phyloP scores from a whole-genome alignment of 371 early-diverging fungal species.

The Mucor irregularis region DNA sequence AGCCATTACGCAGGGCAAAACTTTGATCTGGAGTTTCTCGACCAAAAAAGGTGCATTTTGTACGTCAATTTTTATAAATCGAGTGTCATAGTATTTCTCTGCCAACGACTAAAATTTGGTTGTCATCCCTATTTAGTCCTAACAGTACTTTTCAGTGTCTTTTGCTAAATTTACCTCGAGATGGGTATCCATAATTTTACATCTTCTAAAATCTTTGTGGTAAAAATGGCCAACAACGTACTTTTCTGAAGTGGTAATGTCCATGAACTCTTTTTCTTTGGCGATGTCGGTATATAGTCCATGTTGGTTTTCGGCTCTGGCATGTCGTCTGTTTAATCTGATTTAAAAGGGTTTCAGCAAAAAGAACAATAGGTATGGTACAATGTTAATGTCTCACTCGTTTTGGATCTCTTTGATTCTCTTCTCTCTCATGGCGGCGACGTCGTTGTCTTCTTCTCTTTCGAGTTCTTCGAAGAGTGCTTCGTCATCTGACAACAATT shows the following conservation, averaged over 20 bases:
- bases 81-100: constrained; percentile 77
- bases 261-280: constrained; percentile 87
- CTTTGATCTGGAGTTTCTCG: constrained; percentile 81
- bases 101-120: constrained; percentile 53
- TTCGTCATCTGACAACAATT: constrained; percentile 54
- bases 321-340: constrained; percentile 61
- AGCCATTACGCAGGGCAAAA: constrained; percentile 89
- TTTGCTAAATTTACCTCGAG: constrained; percentile 54
- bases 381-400: constrained; percentile 44
- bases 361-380: background rate
- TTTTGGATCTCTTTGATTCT: constrained; percentile 63
- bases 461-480: constrained; percentile 70
- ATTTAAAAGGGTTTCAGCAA: too few species aligned
- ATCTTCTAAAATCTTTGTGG: constrained; percentile 90
- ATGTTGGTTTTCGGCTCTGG: constrained; percentile 67
- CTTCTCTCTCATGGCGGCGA: constrained; percentile 56
- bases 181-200: constrained; percentile 93
- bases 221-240: constrained; percentile 87
- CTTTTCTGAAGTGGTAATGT: constrained; percentile 76
- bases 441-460: constrained; percentile 57
- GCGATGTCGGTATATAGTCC: constrained; percentile 82
- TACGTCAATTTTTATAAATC: constrained; percentile 88
- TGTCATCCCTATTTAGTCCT: background rate
- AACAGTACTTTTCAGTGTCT: background rate
- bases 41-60: constrained; percentile 91